A percentile compares a stretch with the other conserved stretches of the same genome.
Evolutionary conservation across 176 grass and related monocot genomes (phyloP).

Genomic region (Paspalum vaginatum): DNA sequence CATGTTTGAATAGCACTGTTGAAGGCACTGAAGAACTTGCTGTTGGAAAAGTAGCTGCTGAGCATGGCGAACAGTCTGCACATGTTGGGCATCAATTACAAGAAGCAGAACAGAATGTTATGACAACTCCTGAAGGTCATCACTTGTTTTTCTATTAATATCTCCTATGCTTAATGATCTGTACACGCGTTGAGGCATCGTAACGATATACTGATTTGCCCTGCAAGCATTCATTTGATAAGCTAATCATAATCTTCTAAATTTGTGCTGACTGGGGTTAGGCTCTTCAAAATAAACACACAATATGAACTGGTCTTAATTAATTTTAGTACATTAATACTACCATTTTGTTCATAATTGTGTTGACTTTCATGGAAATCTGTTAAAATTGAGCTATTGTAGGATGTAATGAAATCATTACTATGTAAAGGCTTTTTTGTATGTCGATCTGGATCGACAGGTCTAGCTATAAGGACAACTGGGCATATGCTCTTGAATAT

Average conservation of each 20-base stretch:
- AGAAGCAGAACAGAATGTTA: conserved; percentile 40
- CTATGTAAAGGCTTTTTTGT: neutral
- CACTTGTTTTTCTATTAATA: conserved; percentile 32
- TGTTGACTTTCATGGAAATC: conserved; percentile 18
- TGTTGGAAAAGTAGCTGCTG: conserved; percentile 40
- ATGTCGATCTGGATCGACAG: neutral
- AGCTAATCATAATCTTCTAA: conserved; percentile 24
- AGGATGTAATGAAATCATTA: conserved; percentile 21
- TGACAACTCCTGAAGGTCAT: conserved; percentile 51
- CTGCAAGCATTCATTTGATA: conserved; percentile 11
- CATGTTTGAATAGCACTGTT: conserved; percentile 43
- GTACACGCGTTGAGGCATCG: neutral
- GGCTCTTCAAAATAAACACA: neutral
- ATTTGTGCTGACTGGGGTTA: conserved; percentile 7
- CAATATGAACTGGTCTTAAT: conserved; percentile 14
- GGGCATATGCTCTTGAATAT: conserved; percentile 16
- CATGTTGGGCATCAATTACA: conserved; percentile 46
- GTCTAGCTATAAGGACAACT: neutral
- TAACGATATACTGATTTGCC: conserved; percentile 11
- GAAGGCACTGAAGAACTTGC: conserved; percentile 49
- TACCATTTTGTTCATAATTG: neutral
- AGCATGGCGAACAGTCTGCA: conserved; percentile 40
- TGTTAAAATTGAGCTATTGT: conserved; percentile 12
- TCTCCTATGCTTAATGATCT: conserved; percentile 18
- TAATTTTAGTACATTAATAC: conserved; percentile 2